Conservation (phyloP, 2,329 filamentous ascomycete genomes). For the Cercospora sesami region DNA sequence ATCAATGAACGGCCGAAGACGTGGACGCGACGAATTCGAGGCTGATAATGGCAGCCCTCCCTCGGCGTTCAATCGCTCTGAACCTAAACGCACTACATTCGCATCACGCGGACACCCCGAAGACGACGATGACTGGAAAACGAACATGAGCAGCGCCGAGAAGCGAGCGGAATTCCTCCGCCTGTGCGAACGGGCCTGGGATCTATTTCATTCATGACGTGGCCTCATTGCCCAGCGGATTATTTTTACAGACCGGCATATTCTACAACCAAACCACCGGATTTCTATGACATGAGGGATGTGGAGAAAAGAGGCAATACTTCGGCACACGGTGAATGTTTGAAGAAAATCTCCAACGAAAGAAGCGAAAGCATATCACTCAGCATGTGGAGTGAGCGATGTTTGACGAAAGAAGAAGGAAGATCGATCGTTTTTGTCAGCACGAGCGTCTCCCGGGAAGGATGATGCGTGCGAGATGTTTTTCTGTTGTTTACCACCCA, state of each 20-base stretch:
- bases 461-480: not conserved
- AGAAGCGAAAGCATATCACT: not conserved
- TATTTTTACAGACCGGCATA: not conserved
- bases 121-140: conserved; percentile 54
- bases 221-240: not conserved
- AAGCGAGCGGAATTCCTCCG: conserved; percentile 93
- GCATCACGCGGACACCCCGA: conserved; percentile 33
- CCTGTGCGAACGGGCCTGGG: conserved; percentile 88
- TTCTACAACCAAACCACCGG: not conserved
- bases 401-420: not conserved
- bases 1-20: conserved; percentile 66
- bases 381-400: not conserved
- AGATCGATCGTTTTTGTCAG: not conserved
- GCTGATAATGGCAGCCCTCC: conserved; percentile 82
- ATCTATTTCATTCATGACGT: conserved; percentile 89
- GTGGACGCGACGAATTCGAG: conserved; percentile 87
- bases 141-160: conserved; percentile 77
- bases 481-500: not conserved
- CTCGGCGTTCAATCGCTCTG: conserved; percentile 57
- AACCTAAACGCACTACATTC: conserved; percentile 54
- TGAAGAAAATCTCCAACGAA: not conserved
- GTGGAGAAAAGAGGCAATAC: not conserved
- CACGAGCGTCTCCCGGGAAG: not conserved
- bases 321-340: not conserved
- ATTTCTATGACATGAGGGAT: not conserved